Evolutionary conservation across 192 early-diverging fungal genomes (phyloP), one percentile per base, ranked within the genome.

Genomic region (Backusella tarrabulga): DNA sequence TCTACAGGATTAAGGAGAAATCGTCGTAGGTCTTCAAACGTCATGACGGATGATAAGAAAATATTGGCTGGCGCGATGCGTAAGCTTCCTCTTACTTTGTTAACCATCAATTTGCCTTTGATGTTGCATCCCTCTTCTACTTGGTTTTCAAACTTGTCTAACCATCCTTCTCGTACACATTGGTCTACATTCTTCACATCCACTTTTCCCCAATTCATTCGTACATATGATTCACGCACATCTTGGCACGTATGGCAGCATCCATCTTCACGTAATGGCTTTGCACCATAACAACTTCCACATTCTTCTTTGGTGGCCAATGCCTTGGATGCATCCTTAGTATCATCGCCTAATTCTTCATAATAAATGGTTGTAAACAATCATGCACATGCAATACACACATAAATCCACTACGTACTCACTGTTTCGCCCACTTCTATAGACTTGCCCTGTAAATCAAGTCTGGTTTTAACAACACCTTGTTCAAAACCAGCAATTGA

Each of bases 161-260:
- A 75, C 85, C 92, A 98, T 44, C 92, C 92, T 84, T 99, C 97
- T 60, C 88, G 84, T 38, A 95, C 84, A 78, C 97, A 99, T 92
- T 99, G 97, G 78, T 96, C 96, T 72, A 97, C 92, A 0, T 77
- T 68, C 38, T 94, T 93, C 2, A 92, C 88, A 67, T 90, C 84
- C 2, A 83, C 85, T 72, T 97, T 94, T 2, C 92, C 90, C 98
- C 98, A 99, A 67, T 94, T 94, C 46, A 84, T 85, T 34, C 88
- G 87, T 6, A 80, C 84, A 81, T 99, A 98, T 1, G 96, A 94
- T 79, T 93, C 87, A 52, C 92, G 85, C 26, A 99, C 96, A 17
- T 95, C 95, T 21, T 94, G 93, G 80, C 98, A 99, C 1, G 95
- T 95, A 81, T 97, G 95, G 81, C 98, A 98, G 87, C 98, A 99